Evolutionary conservation across 768 basidiomycete genomes (phyloP).

Genomic region (Lentinula boryana): DNA sequence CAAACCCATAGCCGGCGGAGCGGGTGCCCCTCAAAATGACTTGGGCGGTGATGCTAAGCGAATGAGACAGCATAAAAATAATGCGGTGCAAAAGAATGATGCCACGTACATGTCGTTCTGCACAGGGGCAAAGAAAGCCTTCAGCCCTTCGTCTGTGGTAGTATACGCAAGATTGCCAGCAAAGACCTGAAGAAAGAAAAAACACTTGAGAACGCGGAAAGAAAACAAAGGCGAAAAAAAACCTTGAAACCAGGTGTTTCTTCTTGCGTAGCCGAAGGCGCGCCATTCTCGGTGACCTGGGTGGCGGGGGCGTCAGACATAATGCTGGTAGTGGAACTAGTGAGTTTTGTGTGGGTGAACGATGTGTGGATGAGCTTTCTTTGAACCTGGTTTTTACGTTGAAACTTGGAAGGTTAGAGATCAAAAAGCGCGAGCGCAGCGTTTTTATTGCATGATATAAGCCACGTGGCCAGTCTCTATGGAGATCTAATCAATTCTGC

Average conservation of each 20-base stretch:
- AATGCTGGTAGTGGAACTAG: conserved; percentile 50
- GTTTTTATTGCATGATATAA: conserved; percentile 12
- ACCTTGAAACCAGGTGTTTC: conserved; percentile 83
- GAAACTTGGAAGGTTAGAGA: conserved; percentile 78
- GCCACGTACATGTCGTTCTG: conserved; percentile 79
- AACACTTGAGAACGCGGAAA: conserved; percentile 7
- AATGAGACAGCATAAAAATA: conserved; percentile 9
- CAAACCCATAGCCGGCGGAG: conserved; percentile 92
- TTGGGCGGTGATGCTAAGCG: conserved; percentile 67
- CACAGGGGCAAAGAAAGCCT: conserved; percentile 88
- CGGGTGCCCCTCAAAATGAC: conserved; percentile 82
- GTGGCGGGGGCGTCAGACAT: conserved; percentile 93
- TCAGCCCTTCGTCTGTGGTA: conserved; percentile 92
- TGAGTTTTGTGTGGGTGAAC: conserved; percentile 44
- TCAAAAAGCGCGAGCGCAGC: conserved; percentile 30
- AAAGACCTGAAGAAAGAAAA: conserved; percentile 60
- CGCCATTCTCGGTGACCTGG: conserved; percentile 78
- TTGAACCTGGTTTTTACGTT: conserved; percentile 81
- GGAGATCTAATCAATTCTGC: background rate
- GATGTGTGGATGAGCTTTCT: conserved; percentile 48
- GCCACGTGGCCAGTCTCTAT: background rate
- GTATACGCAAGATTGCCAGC: conserved; percentile 94
- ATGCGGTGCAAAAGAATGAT: conserved; percentile 34
- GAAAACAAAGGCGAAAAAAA: conserved; percentile 16
- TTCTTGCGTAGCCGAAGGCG: conserved; percentile 74